Base-by-base conservation (phyloP, 1,284 basidiomycete species). In the Ganoderma sp. region DNA sequence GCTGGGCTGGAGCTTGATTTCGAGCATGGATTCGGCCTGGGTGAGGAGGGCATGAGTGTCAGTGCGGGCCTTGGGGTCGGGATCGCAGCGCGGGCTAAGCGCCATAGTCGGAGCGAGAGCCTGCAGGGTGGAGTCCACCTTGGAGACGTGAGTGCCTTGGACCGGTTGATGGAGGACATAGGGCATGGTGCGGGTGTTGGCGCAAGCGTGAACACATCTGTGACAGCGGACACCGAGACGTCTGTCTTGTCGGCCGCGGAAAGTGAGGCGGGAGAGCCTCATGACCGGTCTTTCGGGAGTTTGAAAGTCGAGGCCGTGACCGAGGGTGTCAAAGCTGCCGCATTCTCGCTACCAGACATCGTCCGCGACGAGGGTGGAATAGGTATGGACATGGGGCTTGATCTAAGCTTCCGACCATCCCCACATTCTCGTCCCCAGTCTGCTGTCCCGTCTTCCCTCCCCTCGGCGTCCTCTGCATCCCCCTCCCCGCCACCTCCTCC, bases 141-240 rank as follows among this genome's bases (percentile, higher is more conserved):
- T 14, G 85, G 87, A 67, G 90, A 92, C 65, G 90, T 92, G 85
- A 92, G 90, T 72, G 92, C 92, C 5, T 82, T 94, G 62, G 93
- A 94, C 75, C 81, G 89, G 67, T 82, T 94, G 45, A 91, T 92
- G 86, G 90, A 92, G 68, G 87, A 92, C 71, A 91, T 93, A 43
- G 88, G 87, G 84, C 41, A 76, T 82, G 63, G 67, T 37, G 69
- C 67, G 22, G 81, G 74, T 63, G 63, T 68, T 15, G 71, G 65
- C 43, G 39, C 65, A 9, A 34, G 41, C 28, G 67, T 65, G 4
- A 65, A 67, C 32, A n/a, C 64, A 1, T 68, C 67, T 17, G 56
- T 68, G 4, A 68, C 66, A 8, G 61, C 43, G 28, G 61, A 34
- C 8, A 48, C 61, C 10, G 42, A 69, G 42, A 25, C 64, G 3